Conservation (phyloP, 2,329 filamentous ascomycete species). For the Chrysoporthe cubensis region DNA sequence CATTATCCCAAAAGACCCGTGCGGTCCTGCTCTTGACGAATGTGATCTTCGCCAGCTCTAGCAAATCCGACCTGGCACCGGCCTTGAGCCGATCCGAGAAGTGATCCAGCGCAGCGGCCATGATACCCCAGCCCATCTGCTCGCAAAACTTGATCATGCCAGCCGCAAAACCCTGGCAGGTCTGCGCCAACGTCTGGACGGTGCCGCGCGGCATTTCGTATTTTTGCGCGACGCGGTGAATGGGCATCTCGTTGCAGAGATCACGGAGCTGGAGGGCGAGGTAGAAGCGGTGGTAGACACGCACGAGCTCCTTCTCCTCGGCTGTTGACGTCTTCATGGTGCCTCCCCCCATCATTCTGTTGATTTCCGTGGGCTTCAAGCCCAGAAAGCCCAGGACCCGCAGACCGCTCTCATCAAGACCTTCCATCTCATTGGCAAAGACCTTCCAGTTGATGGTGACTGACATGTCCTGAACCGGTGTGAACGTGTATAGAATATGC, state of each 20-base stretch:
- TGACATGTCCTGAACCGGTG: conserved; percentile 65
- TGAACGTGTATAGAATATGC: conserved; percentile 79
- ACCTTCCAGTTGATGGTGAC: conserved; percentile 70
- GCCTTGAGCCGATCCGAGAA: conserved; percentile 75
- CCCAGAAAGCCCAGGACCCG: conserved; percentile 71
- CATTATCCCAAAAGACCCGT: conserved; percentile 75
- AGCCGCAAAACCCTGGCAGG: conserved; percentile 77
- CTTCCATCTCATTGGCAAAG: conserved; percentile 72
- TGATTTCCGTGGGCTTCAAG: conserved; percentile 68
- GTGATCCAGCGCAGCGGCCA: conserved; percentile 74
- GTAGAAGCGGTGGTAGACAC: conserved; percentile 74
- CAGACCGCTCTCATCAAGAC: conserved; percentile 71
- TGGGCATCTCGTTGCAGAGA: conserved; percentile 75
- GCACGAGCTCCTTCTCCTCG: conserved; percentile 62
- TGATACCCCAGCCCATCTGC: conserved; percentile 74
- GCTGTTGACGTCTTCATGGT: conserved; percentile 64
- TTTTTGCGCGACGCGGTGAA: conserved; percentile 70
- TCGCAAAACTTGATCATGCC: conserved; percentile 82
- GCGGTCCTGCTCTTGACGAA: conserved; percentile 80
- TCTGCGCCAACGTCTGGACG: conserved; percentile 74
- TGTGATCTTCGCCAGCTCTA: conserved; percentile 72
- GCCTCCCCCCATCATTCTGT: conserved; percentile 71
- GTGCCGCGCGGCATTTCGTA: conserved; percentile 72
- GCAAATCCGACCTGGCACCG: conserved; percentile 70
- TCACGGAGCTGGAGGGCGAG: conserved; percentile 78